Base-by-base conservation (phyloP, 352 stramenopile species). In the Globisporangium carolinianum region DNA sequence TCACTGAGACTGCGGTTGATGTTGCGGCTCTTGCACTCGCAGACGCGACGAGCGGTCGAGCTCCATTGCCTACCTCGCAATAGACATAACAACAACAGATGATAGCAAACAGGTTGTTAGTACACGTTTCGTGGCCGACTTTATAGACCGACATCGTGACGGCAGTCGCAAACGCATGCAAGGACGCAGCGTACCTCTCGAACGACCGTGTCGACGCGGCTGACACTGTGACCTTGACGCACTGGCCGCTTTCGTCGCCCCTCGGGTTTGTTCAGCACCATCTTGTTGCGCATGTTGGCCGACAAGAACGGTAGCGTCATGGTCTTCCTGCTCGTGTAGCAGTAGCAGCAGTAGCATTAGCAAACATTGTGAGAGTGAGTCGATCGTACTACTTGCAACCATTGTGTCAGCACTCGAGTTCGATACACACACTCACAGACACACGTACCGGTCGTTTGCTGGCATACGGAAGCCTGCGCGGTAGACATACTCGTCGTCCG, bases 381-480 rank as follows among this genome's bases (percentile, higher is more conserved):
- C 38, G 38, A 11, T 42, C 5, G 38, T 42, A 12, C 7, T 12
- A 42, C 38, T 8, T 8, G 38, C 38, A 17, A 18, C 8, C 14
- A 37, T 18, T 42, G 43, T 43, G 6, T 15, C 8, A 51, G 18
- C 10, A 15, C 38, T 14, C 41, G 17, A 12, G 5, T 52, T 50
- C 61, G 39, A 58, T 12, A 46, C 48, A 51, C n/a, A 54, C 11
- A 5, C 42, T 7, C 47, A 52, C 8, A 17, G 32, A 6, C 39
- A 15, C 4, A 45, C 54, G 51, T 67, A 90, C 83, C 76, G 71
- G 54, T 94, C 82, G 56, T 76, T 83, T 5, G 78, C 79, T 38
- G 84, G 82, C 82, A 92, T 94, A 57, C 85, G 83, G 59, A 92
- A 94, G n/a, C 82, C 82, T 17, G 74, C 83, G 32, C 82, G 82